These are phyloP conservation scores for Russula vinacea DNA, from an alignment of 768 basidiomycete genomes.

Conservation along the genomic window DNA sequence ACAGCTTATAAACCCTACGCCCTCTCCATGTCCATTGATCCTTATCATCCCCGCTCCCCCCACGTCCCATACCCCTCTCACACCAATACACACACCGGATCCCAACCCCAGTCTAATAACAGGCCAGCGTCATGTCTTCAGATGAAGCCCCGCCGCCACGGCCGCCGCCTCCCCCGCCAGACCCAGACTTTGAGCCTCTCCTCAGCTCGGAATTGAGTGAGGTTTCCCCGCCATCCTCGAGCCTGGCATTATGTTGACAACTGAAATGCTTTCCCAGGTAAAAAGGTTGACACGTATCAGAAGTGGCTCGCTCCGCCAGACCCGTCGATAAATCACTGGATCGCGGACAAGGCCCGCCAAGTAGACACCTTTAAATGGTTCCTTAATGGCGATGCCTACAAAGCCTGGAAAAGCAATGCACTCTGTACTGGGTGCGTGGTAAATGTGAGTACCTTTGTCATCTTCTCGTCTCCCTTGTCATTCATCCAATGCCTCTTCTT, in stretches of 20 bases:
- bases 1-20: not conserved
- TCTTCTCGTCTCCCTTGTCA: not conserved
- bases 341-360: conserved; percentile 10
- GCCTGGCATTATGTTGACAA: not conserved
- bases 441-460: conserved; percentile 6
- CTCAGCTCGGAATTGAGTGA: conserved; percentile 12
- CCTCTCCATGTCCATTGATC: not conserved
- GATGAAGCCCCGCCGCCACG: not conserved
- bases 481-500: not conserved
- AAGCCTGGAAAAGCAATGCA: conserved; percentile 11
- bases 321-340: conserved; percentile 12
- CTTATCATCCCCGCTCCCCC: not conserved
- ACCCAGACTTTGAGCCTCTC: conserved; percentile 8
- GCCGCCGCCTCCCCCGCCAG: not conserved
- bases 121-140: conserved; percentile 1
- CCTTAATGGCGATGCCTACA: conserved; percentile 8
- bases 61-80: not conserved
- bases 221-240: not conserved
- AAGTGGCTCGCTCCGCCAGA: conserved; percentile 22
- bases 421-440: conserved; percentile 15
- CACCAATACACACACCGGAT: not conserved
- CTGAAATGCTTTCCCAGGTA: not conserved
- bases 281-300: conserved; percentile 5
- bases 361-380: conserved; percentile 14
- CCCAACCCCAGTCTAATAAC: not conserved